Base-by-base conservation (phyloP, 306 rosid genomes). In the Sphenostylis stenocarpa region DNA sequence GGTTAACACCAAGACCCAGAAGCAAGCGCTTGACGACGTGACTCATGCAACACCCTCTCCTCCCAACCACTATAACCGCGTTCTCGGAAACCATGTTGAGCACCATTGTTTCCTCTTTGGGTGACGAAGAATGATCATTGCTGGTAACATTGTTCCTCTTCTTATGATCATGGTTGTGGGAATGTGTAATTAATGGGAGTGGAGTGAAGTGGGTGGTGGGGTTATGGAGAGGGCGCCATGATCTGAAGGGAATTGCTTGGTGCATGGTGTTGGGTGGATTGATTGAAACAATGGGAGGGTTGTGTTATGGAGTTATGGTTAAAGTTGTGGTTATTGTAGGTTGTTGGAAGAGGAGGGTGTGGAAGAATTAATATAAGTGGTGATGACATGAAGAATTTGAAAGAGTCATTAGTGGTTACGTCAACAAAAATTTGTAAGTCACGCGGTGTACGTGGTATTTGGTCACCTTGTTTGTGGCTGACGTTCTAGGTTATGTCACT, bases 181-280 rank as follows among this genome's bases (percentile, higher is more conserved):
- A 41, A 43, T 17, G 70, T 79, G 45, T 1, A 58, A 29, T 70
- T 48, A 70, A 70, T 78, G 82, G 51, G 0, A 38, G 68, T 67
- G 77, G 63, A 77, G 63, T 68, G 75, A 77, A 55, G 60, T 41
- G 66, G 58, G 83, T 41, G 57, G 78, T 49, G 53, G 53, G 16
- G 66, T 41, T 26, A 71, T 81, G 82, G 11, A 82, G 82, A 13
- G 85, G 77, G 12, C 34, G 80, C 91, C 87, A 85, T 57, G 94
- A 84, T 12, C 82, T 74, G 81, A 80, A 91, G 21, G 97, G 97
- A 52, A 91, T 91, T 13, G 97, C 95, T 78, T 89, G 87, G 49
- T 91, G 85, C 97, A 91, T 91, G 17, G 6, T 62, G 61, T 17
- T 19, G 58, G 57, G 19, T 19, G 48, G 24, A 4, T 31, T 31